Evolutionary conservation across 139 green algal species (phyloP).

Genomic region (Tetraselmis striata): DNA sequence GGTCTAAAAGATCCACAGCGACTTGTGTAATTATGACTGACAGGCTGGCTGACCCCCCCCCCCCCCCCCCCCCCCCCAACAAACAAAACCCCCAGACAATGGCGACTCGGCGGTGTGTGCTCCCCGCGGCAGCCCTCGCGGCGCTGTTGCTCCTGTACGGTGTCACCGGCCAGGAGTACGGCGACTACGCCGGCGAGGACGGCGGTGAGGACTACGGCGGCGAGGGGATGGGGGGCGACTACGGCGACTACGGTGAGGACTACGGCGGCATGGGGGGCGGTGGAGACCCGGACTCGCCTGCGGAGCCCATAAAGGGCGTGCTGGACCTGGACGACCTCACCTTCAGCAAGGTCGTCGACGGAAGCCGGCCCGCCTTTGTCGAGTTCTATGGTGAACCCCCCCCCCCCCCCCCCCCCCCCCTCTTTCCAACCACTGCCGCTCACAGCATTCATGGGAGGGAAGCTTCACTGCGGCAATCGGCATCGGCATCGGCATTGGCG

Average conservation of each 20-base stretch:
- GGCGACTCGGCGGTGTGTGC: background rate
- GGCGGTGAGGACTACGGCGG: background rate
- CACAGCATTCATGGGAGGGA: no score
- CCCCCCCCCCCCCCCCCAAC: no score
- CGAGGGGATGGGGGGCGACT: no score
- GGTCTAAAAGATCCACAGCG: no score
- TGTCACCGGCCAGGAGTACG: background rate
- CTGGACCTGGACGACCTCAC: background rate
- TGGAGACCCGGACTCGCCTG: background rate
- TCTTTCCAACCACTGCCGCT: no score
- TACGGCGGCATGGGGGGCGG: background rate
- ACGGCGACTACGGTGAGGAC: background rate
- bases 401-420: no score
- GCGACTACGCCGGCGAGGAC: background rate
- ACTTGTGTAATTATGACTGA: no score
- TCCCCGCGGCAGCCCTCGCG: background rate
- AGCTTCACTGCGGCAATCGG: no score
- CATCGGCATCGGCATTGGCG: no score
- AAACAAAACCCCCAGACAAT: background rate
- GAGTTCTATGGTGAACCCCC: background rate
- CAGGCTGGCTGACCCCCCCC: no score
- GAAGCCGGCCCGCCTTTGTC: background rate
- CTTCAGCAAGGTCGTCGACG: background rate
- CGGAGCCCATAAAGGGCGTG: background rate
- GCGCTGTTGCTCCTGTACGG: background rate